These are phyloP conservation scores for Candida sp. DNA, from an alignment of 1,139 yeast genomes.

Conservation along the genomic window DNA sequence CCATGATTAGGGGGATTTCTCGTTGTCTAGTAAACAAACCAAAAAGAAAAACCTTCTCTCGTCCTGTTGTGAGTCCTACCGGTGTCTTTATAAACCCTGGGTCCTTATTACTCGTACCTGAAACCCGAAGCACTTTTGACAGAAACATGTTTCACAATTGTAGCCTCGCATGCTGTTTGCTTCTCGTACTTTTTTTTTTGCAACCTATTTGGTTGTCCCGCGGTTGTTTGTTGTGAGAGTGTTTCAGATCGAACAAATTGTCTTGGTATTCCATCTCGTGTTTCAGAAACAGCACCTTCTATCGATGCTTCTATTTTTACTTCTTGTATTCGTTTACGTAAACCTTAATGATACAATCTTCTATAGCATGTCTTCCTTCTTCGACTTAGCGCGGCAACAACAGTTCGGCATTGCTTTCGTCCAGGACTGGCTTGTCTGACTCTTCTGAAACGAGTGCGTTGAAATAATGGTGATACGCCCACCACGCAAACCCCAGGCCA, in stretches of 20 bases:
- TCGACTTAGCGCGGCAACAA: conserved; percentile 11
- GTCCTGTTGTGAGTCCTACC: background rate
- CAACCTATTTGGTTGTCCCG: background rate
- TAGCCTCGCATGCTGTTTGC: background rate
- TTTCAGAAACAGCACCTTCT: background rate
- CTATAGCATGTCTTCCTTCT: too few relatives aligned
- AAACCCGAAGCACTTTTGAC: background rate
- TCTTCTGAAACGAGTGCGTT: conserved; percentile 14
- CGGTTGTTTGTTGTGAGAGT: background rate
- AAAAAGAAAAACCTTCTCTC: background rate
- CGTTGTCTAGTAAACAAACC: background rate
- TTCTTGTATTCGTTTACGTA: too few relatives aligned
- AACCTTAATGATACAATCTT: too few relatives aligned
- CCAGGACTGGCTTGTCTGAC: conserved; percentile 16
- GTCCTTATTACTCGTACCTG: background rate
- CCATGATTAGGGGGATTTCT: background rate
- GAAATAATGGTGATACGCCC: conserved; percentile 50
- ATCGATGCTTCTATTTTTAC: too few relatives aligned
- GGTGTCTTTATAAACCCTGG: background rate
- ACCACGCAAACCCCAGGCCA: conserved; percentile 25
- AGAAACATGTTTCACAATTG: conserved; percentile 1
- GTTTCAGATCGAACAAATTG: background rate
- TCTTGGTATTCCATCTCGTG: background rate
- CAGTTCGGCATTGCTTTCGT: conserved; percentile 10
- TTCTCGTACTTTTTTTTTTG: background rate